Conservation (phyloP, 2,329 filamentous ascomycete species). For the Helminthosporium solani region DNA sequence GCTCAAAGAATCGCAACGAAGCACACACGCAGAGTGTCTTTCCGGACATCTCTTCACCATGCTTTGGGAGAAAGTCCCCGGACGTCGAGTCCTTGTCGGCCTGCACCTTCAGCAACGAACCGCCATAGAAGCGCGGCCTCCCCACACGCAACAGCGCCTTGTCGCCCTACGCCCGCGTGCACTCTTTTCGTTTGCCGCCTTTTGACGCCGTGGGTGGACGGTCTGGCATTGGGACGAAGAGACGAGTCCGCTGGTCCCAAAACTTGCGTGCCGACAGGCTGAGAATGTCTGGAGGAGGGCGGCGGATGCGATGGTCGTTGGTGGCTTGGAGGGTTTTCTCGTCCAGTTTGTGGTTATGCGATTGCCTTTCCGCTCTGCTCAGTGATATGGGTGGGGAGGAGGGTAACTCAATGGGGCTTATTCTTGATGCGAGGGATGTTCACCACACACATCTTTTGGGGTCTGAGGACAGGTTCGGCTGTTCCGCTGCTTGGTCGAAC, state of each 20-base stretch:
- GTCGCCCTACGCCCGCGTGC: conserved; percentile 53
- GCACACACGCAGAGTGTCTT: conserved; percentile 77
- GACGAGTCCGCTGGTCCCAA: conserved; percentile 71
- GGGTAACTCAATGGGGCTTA: conserved; percentile 99
- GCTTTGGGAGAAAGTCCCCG: conserved; percentile 99
- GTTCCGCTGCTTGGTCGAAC: conserved; percentile 64
- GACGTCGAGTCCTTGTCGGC: conserved; percentile 64
- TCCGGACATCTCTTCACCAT: conserved; percentile 34
- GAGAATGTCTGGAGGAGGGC: conserved; percentile 35
- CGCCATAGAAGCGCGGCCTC: conserved; percentile 99
- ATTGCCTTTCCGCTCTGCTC: conserved; percentile 64
- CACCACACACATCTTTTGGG: conserved; percentile 45
- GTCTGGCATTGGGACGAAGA: conserved; percentile 71
- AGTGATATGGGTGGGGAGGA: conserved; percentile 37
- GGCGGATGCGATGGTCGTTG: conserved; percentile 20
- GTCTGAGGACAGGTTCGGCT: conserved; percentile 46
- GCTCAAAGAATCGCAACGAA: conserved; percentile 99
- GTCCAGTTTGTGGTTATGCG: conserved; percentile 98
- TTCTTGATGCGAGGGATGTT: conserved; percentile 96
- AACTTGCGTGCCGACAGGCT: conserved; percentile 22
- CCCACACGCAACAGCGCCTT: conserved; percentile 45
- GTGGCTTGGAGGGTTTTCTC: conserved; percentile 62
- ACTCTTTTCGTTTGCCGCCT: conserved; percentile 47
- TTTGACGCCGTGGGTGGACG: conserved; percentile 40
- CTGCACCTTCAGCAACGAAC: conserved; percentile 87